Base-by-base conservation (phyloP, 202 grass and related monocot species). In the Cymbopogon flexuosus region DNA sequence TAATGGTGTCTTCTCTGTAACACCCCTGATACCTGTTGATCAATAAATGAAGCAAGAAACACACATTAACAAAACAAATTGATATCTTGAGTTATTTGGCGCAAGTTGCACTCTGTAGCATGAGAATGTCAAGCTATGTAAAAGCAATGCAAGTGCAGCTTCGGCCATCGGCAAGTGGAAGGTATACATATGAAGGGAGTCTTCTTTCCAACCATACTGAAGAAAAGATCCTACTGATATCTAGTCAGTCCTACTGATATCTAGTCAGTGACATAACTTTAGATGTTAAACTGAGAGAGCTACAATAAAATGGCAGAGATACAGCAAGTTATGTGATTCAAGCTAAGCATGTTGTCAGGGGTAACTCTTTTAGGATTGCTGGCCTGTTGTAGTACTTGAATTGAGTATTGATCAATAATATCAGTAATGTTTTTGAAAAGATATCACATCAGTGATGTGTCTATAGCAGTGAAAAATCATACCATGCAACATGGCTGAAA, bases 401-500 rank as follows among this genome's bases (percentile, higher is more conserved):
- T 14, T 42, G 57, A 15, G 41, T 37, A 78, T 51, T 6, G 15
- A 4, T 58, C 24, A 62, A 73, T 34, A 5, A 23, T 21, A 76
- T 22, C 54, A 58, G 8, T 58, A 23, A 23, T 58, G 19, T 19
- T 57, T 58, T 58, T 58, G 2, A 27, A 30, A 80, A 39, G 29
- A 14, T 60, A 35, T 22, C 42, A 51, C 65, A 80, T 68, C 59
- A 6, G 13, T 23, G 79, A 33, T 60, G 63, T 74, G 19, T 36
- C 67, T 49, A 15, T 73, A 81, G 65, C 2, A 59, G 62, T 65
- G 22, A 36, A 49, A 58, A 77, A 70, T 12, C 86, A 90, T 98
- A 99, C 96, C 96, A 73, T 99, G 96, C 63, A 99, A 81, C 79
- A 91, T 88, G 36, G 82, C 59, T n/a, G 90, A 96, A 57, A 96